Percentiles rank a stretch among this genome's conserved stretches.
These are phyloP conservation scores for Cyclotella sp. DNA, from an alignment of 108 stramenopile genomes.

Conservation along the genomic window DNA sequence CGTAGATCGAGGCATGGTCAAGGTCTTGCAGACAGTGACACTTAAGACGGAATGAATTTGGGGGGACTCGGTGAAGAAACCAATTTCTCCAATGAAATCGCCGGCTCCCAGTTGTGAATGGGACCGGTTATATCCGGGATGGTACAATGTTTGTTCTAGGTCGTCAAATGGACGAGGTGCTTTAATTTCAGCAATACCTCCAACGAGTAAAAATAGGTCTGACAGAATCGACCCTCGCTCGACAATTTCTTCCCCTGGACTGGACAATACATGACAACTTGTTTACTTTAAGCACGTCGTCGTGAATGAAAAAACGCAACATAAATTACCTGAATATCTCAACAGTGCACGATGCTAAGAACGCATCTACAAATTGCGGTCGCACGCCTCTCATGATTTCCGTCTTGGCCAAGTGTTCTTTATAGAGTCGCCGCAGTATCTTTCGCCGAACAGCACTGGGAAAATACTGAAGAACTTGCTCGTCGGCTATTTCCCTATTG, in stretches of 20 bases:
- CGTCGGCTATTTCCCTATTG: slow-evolving; percentile 61
- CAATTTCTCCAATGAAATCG: slow-evolving; percentile 58
- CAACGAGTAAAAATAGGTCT: slow-evolving; percentile 59
- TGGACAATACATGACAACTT: slow-evolving; percentile 12
- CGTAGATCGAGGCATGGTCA: slow-evolving; percentile 49
- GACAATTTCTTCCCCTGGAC: slow-evolving; percentile 62
- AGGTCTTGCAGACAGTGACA: slow-evolving; percentile 63
- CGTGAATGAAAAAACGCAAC: too few relatives aligned
- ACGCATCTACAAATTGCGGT: slow-evolving; percentile 66
- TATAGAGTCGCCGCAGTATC: slow-evolving; percentile 52
- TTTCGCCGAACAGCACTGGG: slow-evolving; percentile 60
- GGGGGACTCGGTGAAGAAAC: slow-evolving; percentile 64
- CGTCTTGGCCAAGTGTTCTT: slow-evolving; percentile 42
- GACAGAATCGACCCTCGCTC: slow-evolving; percentile 54
- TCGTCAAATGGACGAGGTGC: slow-evolving; percentile 1
- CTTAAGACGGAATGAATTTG: slow-evolving; percentile 49
- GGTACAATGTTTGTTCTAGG: background rate
- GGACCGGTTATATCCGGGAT: slow-evolving; percentile 12
- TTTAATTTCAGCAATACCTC: slow-evolving; percentile 49
- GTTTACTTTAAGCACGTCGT: too few relatives aligned
- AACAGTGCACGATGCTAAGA: slow-evolving; percentile 56
- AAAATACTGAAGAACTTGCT: slow-evolving; percentile 54
- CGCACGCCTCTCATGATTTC: slow-evolving; percentile 54
- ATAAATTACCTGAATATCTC: slow-evolving; percentile 30
- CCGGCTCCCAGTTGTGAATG: slow-evolving; percentile 33